Evolutionary conservation across 148 eudicot species (phyloP), one percentile per base, ranked within the genome.

Genomic region (Rhododendron ovatum): DNA sequence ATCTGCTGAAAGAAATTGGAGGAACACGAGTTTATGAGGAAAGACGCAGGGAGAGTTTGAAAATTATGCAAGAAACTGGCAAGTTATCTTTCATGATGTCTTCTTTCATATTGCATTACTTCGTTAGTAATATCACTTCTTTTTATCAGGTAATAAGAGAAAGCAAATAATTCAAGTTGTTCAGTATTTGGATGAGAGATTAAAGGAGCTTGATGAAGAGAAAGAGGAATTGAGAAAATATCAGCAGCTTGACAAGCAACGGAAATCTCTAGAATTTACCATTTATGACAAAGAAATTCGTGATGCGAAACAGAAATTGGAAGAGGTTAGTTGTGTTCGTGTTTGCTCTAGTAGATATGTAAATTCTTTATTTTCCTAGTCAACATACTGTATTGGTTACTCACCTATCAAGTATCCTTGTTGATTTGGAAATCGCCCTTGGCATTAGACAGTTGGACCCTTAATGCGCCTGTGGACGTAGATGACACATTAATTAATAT

Each of bases 61-160:
- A 98, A 91, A 95, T 98, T 73, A 98, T 98, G 98, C 98, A 98
- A 89, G 98, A 98, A 75, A 98, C 98, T 87, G 98, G 99, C 91
- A 90, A 91, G 95, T 91, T 80, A 83, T 30, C 12, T 18, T 80
- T 86, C 43, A 65, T 71, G 82, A 73, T 82, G 17, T 86, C 83
- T 88, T 53, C 76, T 88, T 51, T 78, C 71, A 45, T 83, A 12
- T 35, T 37, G 57, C 86, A 48, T 35, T 61, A 65, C 39, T 59
- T 86, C 28, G 84, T 80, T 77, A 80, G 83, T 18, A 76, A 83
- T 63, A 15, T 86, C n/a, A 75, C 86, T 85, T 43, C 80, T 18
- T 61, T 26, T 88, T 74, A 78, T 63, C 90, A 97, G 99, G 98
- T 78, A 98, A 95, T 83, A 98, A 95, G 92, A 90, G 98, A 90